Base-by-base conservation (phyloP, 2,329 filamentous ascomycete genomes). In the Trichophyton benhamiae region DNA sequence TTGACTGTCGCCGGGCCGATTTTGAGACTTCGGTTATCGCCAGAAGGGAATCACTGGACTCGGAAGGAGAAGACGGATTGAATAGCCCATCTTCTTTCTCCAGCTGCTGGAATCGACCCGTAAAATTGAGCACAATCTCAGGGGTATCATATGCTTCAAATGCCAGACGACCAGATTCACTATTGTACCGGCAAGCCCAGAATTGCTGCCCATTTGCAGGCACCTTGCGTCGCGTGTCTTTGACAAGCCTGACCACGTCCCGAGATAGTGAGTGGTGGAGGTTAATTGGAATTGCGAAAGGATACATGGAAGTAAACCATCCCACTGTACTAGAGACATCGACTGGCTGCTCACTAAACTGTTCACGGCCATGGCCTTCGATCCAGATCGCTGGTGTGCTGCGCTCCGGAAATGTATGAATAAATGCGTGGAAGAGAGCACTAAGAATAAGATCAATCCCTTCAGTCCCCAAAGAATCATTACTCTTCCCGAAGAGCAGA, bases 251-350 rank as follows among this genome's bases (percentile, higher is more conserved):
- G 59, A 75, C 64, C 1, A 66, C 71, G 4, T 74, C 67, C 9
- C 20, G 9, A 15, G 68, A 52, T 9, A 74, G 62, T 41, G 67
- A 66, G 57, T 60, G 36, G 3, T 58, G 20, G 5, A 38, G 30
- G 7, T 11, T 44, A 0, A 69, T 64, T 2, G 68, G 63, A 1
- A 76, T 66, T 49, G 71, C 68, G 2, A 79, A 64, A n/a, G 77
- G 77, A 15, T 71, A 74, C 59, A 79, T 70, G 27, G 77, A 77
- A 0, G 78, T 80, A 61, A 79, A 80, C 78, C 78, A 80, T 8
- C 78, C 78, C 3, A 79, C 72, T 0, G 78, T 80, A 27, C 73
- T 66, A 0, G 77, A 77, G 1, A 79, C 68, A 57, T 80, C 78
- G 49, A 79, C 70, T 15, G 67, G 71, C 1, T 70, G 41, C 59